Conservation (phyloP, 495 filamentous ascomycete genomes). For the Hypoxylon cercidicola region DNA sequence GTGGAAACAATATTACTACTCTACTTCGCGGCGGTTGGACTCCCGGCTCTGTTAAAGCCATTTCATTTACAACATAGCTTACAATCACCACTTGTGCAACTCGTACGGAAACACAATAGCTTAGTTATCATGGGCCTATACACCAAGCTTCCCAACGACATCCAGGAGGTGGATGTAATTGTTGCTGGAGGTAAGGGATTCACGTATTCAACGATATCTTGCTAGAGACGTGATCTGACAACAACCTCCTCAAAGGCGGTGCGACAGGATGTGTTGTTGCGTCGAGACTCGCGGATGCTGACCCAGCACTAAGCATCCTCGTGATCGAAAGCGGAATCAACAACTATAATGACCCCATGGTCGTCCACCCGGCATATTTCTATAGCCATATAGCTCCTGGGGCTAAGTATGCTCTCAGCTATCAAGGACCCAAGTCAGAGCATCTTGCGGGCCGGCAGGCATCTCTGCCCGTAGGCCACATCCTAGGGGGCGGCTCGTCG, state of each 20-base stretch:
- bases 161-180: slow-evolving; percentile 51
- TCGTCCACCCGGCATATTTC: slow-evolving; percentile 56
- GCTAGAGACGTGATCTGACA: slow-evolving; percentile 3
- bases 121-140: slow-evolving; percentile 43
- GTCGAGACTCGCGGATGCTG: slow-evolving; percentile 59
- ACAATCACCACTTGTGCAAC: not conserved
- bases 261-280: slow-evolving; percentile 61
- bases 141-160: slow-evolving; percentile 43
- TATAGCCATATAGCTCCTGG: slow-evolving; percentile 45
- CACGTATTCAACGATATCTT: slow-evolving; percentile 2
- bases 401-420: slow-evolving; percentile 47
- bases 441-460: slow-evolving; percentile 57
- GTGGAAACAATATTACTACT: not conserved
- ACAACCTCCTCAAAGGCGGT: slow-evolving; percentile 48
- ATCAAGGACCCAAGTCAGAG: slow-evolving; percentile 42
- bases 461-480: slow-evolving; percentile 58
- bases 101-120: not conserved
- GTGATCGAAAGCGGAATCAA: slow-evolving; percentile 61
- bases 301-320: slow-evolving; percentile 62
- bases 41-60: not conserved
- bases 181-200: slow-evolving; percentile 47
- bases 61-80: not conserved
- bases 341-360: slow-evolving; percentile 56
- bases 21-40: not conserved
- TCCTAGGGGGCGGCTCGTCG: slow-evolving; percentile 66